Evolutionary conservation across 2,329 filamentous ascomycete species (phyloP).

Genomic region (Xylaria sp.): DNA sequence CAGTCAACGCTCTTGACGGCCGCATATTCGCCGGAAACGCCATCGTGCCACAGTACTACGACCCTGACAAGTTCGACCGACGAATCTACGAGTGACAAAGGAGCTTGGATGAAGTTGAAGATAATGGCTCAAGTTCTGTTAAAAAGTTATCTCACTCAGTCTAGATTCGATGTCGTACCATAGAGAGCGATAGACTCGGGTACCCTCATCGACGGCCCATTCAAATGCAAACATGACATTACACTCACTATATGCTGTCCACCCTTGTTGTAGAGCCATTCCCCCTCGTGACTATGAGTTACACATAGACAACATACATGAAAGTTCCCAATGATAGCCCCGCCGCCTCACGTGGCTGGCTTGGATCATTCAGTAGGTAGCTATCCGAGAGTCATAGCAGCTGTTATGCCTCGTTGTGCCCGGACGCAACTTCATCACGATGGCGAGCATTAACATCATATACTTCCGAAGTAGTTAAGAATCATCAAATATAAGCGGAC

Average conservation of each 20-base stretch:
- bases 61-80: slow-evolving; percentile 82
- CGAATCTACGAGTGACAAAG: slow-evolving; percentile 60
- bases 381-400: not conserved
- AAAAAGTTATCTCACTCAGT: not conserved
- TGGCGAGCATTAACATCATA: not conserved
- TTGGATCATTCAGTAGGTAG: not conserved
- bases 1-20: slow-evolving; percentile 89
- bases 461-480: not conserved
- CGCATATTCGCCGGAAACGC: slow-evolving; percentile 88
- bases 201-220: not conserved
- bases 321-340: not conserved
- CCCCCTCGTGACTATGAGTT: not conserved
- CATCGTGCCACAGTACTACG: slow-evolving; percentile 85
- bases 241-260: not conserved
- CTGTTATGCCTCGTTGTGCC: too few relatives aligned
- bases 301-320: not conserved
- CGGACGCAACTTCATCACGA: too few relatives aligned
- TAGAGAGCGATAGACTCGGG: not conserved
- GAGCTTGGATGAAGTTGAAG: not conserved
- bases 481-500: too few relatives aligned
- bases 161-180: not conserved
- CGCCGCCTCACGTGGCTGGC: not conserved
- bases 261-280: not conserved
- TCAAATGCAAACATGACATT: not conserved
- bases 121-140: not conserved